Conservation (phyloP, 345 rosid genomes). For the Zanthoxylum bungeanum region DNA sequence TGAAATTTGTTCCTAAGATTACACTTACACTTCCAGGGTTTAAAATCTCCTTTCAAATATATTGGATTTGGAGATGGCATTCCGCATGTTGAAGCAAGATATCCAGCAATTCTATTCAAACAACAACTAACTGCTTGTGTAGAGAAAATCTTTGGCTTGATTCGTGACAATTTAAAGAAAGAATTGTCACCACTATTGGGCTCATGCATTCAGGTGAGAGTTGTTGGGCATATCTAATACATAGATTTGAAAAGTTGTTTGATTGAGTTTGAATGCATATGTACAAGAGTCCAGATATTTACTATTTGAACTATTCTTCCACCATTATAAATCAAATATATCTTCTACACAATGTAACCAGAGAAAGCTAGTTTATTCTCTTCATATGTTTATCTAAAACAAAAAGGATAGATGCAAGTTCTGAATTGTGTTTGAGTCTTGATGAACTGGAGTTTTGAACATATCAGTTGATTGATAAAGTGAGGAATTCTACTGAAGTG, state of each 20-base stretch:
- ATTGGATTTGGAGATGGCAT: conserved; percentile 69
- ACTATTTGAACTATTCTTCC: not conserved
- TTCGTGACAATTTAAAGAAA: conserved; percentile 93
- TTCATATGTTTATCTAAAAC: not conserved
- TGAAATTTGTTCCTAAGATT: not conserved
- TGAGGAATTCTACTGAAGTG: not conserved
- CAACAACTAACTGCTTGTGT: conserved; percentile 97
- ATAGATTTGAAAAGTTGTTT: not conserved
- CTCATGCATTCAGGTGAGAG: conserved; percentile 82
- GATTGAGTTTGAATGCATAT: not conserved
- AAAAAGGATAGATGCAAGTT: not conserved
- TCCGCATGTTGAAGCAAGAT: conserved; percentile 92
- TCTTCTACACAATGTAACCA: not conserved
- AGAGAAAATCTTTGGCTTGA: conserved; percentile 96
- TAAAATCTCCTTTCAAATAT: conserved; percentile 77
- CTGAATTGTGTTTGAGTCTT: not conserved
- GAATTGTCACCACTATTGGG: conserved; percentile 80
- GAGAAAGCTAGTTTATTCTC: not conserved
- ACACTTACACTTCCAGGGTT: conserved; percentile 46
- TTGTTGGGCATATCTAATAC: conserved; percentile 10
- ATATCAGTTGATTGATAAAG: not conserved
- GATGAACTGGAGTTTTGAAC: not conserved
- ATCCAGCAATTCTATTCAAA: conserved; percentile 87
- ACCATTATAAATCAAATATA: not conserved
- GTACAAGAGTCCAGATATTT: not conserved